These are phyloP conservation scores for Ascoidea rubescens DNA, from an alignment of 805 yeast genomes.

Conservation along the genomic window DNA sequence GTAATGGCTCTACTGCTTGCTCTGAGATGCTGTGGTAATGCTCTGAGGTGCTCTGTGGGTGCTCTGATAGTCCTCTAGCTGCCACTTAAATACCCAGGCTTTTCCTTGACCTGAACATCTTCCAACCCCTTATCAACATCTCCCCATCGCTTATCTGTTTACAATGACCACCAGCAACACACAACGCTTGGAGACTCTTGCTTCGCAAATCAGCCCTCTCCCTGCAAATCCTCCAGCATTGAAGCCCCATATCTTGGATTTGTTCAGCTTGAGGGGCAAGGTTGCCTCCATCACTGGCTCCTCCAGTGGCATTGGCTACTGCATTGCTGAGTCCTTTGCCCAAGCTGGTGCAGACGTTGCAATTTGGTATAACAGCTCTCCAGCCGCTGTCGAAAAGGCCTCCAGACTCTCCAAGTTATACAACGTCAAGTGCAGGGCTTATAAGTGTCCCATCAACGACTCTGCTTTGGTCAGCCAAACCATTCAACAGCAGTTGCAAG, in stretches of 20 bases:
- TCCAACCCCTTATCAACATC: no score
- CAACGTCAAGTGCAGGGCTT: constrained; percentile 48
- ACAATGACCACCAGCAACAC: no score
- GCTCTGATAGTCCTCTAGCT: no score
- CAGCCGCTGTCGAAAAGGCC: constrained; percentile 48
- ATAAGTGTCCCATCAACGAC: constrained; percentile 44
- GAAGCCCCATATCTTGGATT: constrained; percentile 33
- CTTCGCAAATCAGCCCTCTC: no score
- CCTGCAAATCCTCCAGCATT: no score
- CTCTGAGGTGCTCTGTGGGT: no score
- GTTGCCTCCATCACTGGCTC: constrained; percentile 81
- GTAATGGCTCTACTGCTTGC: no score
- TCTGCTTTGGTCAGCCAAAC: constrained; percentile 33
- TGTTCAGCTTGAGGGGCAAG: constrained; percentile 70
- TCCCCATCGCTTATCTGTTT: no score
- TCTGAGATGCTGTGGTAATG: no score
- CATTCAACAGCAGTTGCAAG: constrained; percentile 37
- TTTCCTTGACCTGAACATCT: no score
- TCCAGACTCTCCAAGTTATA: constrained; percentile 38
- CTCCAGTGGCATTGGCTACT: constrained; percentile 70
- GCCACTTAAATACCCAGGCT: no score
- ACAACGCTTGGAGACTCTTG: no score
- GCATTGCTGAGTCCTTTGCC: constrained; percentile 70
- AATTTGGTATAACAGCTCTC: constrained; percentile 48
- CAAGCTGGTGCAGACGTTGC: constrained; percentile 84